Evolutionary conservation across 805 yeast genomes (phyloP), one percentile per base, ranked within the genome.

Genomic region (Wickerhamiella musiphila): DNA sequence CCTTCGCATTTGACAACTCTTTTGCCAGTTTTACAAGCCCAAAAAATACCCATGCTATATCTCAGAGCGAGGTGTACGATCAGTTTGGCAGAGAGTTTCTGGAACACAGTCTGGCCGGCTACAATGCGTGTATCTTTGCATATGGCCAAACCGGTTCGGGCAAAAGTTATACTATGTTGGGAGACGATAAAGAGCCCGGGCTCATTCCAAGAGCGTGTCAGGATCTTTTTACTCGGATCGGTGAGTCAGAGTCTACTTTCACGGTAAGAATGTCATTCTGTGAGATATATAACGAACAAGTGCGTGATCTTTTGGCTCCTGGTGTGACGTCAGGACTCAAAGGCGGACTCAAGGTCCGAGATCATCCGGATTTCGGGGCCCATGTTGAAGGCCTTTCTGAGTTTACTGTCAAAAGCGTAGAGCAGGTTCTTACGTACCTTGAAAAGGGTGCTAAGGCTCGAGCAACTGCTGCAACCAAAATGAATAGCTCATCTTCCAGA

Each of bases 121-220:
- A 63, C 49, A 73, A 76, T 40, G 74, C 78, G 2, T 75, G 81
- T 47, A 70, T 76, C 1, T 70, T 75, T 50, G 82, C 83, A 1
- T 75, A 76, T 44, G 84, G 83, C 4, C 93, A 81, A 49, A 81
- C 93, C 1, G 84, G 78, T 1, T 66, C 90, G 0, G 93, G 93
- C 1, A 79, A 79, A 46, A 72, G 92, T 0, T 73, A 68, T 52
- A 81, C 93, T 1, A 78, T 79, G 90, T 67, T 79, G 55, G 78
- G 79, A 0, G 41, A 60, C 8, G 44, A 54, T 1, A 48, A 46
- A 3, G 56, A 63, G 2, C 67, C 66, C 10, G 93, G 93, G 0
- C 57, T 78, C 48, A 72, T 78, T 25, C 84, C 90, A 0, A 37
- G 61, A 32, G 57, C 74, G 10, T 66, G 81, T 34, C 40, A 53